Base-by-base conservation (phyloP, 108 stramenopile genomes). In the Bacterosira constricta region DNA sequence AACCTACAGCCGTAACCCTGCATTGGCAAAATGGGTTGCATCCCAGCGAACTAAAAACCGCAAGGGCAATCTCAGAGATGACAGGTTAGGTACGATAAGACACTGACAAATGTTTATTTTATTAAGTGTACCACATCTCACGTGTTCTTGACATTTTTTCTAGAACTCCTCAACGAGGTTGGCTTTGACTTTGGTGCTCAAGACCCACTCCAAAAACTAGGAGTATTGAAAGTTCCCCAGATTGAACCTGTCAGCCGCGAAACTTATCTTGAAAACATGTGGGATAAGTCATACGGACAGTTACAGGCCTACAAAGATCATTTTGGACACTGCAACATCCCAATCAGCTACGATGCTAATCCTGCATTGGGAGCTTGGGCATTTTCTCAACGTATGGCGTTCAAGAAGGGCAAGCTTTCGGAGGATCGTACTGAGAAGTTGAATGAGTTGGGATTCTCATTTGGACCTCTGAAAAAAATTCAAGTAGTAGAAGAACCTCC, bases 351-450 rank as follows among this genome's bases (percentile, higher is more conserved):
- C 52, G 55, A 54, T 1, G 63, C 52, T 6, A 55, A 74, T 47
- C 63, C 63, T 27, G 64, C 63, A 9, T 58, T 77, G 42, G 75
- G 75, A 50, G 60, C 59, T 2, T 77, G 75, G 75, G 61, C 36
- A 1, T 63, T 64, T 55, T 21, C 70, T 30, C 75, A 71, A 50
- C 34, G 38, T 30, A 49, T 64, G 39, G 52, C 52, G 18, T 9
- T 50, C 38, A 77, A 64, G 61, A 77, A 77, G 53, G 27, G 39
- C 10, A 69, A 77, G 21, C 61, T 77, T 8, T 70, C 75, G 0
- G 68, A 63, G 10, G 75, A 77, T 18, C 47, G 75, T 26, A 3
- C 36, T 3, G 38, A 49, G 1, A 41, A 34, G 9, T 36, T 75
- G 12, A 27, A 23, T 13, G 37, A 53, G 37, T 15, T 75, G 20